Evolutionary conservation across 331 rosid species (phyloP).

Genomic region (Pyrus hybrid): DNA sequence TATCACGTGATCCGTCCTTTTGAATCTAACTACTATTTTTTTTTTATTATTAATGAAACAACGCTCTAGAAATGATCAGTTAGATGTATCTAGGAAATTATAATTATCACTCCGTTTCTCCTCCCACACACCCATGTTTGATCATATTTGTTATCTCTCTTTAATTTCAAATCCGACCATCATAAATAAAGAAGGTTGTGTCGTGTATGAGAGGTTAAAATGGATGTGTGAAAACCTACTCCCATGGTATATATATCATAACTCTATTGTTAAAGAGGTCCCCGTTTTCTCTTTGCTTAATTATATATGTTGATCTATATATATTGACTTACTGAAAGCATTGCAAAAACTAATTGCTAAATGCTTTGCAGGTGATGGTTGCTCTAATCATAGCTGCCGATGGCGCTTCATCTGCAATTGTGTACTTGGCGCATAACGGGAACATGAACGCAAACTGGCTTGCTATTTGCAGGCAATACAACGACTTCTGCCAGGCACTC

Average conservation of each 20-base stretch:
- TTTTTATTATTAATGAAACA: not conserved
- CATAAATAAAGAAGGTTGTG: not conserved
- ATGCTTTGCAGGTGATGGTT: no score
- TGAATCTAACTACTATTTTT: no score
- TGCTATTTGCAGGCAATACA: slow-evolving; percentile 13
- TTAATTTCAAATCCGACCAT: no score
- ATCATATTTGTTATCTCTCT: no score
- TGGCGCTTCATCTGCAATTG: slow-evolving; percentile 11
- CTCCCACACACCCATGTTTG: not conserved
- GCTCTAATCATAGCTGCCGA: slow-evolving; percentile 4
- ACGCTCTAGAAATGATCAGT: not conserved
- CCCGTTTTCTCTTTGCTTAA: not conserved
- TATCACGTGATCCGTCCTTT: no score
- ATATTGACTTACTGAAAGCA: not conserved
- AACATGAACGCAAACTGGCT: slow-evolving; percentile 18
- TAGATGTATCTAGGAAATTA: not conserved
- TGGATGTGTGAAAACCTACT: no score
- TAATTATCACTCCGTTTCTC: not conserved
- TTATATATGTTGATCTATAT: not conserved
- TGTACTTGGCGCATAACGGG: slow-evolving; percentile 26
- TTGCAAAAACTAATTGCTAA: not conserved
- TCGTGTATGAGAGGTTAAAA: no score
- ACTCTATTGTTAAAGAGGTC: not conserved
- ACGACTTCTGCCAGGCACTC: slow-evolving; percentile 13
- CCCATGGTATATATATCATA: not conserved